Evolutionary conservation across 163 green algal species (phyloP).

Genomic region (Trebouxiophyceae sp.): DNA sequence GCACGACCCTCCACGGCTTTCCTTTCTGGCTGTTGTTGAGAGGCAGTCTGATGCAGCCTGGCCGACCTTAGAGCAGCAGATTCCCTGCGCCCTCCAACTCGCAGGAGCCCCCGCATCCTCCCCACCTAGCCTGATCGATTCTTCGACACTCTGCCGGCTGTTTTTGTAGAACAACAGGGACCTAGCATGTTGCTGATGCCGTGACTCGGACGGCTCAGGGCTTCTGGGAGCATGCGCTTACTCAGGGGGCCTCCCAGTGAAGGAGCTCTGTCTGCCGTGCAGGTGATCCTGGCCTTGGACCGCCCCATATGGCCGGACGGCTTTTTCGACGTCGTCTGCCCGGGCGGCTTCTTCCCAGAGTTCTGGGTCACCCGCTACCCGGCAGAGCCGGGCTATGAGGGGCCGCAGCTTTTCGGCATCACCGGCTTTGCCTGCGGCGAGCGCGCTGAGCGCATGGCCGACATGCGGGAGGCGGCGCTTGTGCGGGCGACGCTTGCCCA

Average conservation of each 20-base stretch:
- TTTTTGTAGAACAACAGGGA: no score
- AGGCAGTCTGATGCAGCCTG: no score
- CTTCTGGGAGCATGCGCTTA: background rate
- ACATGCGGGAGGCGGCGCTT: constrained; percentile 18
- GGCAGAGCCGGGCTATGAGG: background rate
- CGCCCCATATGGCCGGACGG: constrained; percentile 56
- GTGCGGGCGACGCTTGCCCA: constrained; percentile 39
- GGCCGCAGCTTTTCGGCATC: constrained; percentile 14
- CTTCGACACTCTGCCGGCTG: no score
- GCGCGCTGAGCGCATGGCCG: constrained; percentile 28
- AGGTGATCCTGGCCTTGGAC: constrained; percentile 59
- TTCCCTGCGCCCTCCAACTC: no score
- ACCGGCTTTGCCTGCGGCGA: constrained; percentile 39
- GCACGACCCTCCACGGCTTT: no score
- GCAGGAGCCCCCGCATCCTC: no score
- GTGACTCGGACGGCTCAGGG: no score
- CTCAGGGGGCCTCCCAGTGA: background rate
- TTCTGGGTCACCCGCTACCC: constrained; percentile 70
- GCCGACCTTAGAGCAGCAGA: no score
- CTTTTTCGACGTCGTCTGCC: constrained; percentile 79
- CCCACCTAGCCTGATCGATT: no score
- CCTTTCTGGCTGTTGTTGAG: no score
- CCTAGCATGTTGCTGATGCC: no score
- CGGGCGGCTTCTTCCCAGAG: constrained; percentile 68
- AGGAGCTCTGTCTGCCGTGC: background rate